Percentiles rank a stretch among this genome's conserved stretches.
These are phyloP conservation scores for Phytopythium litorale DNA, from an alignment of 352 stramenopile species.

Conservation along the genomic window DNA sequence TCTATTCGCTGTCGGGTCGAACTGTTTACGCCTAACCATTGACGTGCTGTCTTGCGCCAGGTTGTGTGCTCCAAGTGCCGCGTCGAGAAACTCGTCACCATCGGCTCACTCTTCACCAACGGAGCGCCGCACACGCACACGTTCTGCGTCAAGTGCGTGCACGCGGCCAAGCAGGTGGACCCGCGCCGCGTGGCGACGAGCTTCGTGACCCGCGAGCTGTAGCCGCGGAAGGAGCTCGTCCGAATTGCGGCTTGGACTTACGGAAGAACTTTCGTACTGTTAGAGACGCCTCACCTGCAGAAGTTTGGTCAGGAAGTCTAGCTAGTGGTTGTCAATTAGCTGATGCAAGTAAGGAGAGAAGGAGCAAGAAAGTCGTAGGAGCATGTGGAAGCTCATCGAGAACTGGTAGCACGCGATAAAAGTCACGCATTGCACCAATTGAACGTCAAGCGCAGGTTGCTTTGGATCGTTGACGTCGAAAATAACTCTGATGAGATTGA, in stretches of 20 bases:
- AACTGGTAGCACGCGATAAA: not conserved
- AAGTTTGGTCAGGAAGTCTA: not conserved
- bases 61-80: conserved; percentile 9
- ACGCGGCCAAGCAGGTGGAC: conserved; percentile 2
- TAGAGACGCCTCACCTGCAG: not conserved
- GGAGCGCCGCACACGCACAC: not conserved
- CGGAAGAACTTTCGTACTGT: not conserved
- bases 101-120: not conserved
- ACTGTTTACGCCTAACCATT: not conserved
- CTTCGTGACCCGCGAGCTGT: not conserved
- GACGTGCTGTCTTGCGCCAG: not conserved
- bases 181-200: not conserved
- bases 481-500: not conserved
- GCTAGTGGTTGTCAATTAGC: not conserved
- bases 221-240: not conserved
- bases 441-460: no score
- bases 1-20: not conserved
- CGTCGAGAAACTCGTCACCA: conserved; percentile 1
- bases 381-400: not conserved
- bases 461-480: no score
- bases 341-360: not conserved
- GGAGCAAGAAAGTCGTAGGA: not conserved
- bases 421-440: no score
- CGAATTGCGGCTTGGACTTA: not conserved
- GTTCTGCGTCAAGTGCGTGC: conserved; percentile 7